Percentiles rank a stretch among this genome's conserved stretches.
phyloP scores from a whole-genome alignment of 768 basidiomycete genomes.

The Plicaturopsis crispa region DNA sequence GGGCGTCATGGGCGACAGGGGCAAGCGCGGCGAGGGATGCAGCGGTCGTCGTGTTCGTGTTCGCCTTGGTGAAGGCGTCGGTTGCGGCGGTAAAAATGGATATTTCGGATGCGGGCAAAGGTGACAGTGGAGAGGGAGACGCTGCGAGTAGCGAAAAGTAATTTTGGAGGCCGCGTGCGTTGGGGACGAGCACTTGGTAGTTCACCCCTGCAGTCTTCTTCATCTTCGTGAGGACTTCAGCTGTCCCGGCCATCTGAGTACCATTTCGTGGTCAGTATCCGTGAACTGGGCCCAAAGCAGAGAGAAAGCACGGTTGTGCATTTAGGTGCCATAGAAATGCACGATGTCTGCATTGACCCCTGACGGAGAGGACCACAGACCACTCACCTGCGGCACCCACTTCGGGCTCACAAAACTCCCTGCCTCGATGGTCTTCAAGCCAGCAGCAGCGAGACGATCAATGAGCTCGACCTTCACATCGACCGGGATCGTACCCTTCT shows the following conservation, averaged over 20 bases:
- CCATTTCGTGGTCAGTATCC: too few relatives aligned
- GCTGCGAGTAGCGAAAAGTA: slow-evolving; percentile 40
- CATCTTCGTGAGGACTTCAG: slow-evolving; percentile 59
- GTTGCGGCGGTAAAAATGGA: slow-evolving; percentile 87
- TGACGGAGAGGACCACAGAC: background rate
- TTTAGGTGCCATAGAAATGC: background rate
- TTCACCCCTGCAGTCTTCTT: slow-evolving; percentile 45
- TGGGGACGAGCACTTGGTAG: slow-evolving; percentile 79
- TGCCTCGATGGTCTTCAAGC: slow-evolving; percentile 64
- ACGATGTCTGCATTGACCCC: background rate
- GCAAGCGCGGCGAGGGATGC: slow-evolving; percentile 63
- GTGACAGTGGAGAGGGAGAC: slow-evolving; percentile 21
- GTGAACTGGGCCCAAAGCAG: too few relatives aligned
- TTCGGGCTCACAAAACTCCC: slow-evolving; percentile 92
- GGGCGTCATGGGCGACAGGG: slow-evolving; percentile 54
- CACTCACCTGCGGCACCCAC: slow-evolving; percentile 82
- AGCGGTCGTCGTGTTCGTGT: slow-evolving; percentile 68
- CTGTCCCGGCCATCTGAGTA: slow-evolving; percentile 79
- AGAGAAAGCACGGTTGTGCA: too few relatives aligned
- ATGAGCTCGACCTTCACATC: slow-evolving; percentile 77
- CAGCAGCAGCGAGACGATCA: slow-evolving; percentile 62
- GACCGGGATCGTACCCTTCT: slow-evolving; percentile 64
- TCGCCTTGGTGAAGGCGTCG: slow-evolving; percentile 79
- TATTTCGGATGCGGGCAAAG: slow-evolving; percentile 70
- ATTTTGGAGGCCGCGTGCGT: slow-evolving; percentile 66